Percentiles rank a stretch among this genome's conserved stretches.
These are phyloP conservation scores for Ilyonectria destructans DNA, from an alignment of 2,329 filamentous ascomycete species.

Conservation along the genomic window DNA sequence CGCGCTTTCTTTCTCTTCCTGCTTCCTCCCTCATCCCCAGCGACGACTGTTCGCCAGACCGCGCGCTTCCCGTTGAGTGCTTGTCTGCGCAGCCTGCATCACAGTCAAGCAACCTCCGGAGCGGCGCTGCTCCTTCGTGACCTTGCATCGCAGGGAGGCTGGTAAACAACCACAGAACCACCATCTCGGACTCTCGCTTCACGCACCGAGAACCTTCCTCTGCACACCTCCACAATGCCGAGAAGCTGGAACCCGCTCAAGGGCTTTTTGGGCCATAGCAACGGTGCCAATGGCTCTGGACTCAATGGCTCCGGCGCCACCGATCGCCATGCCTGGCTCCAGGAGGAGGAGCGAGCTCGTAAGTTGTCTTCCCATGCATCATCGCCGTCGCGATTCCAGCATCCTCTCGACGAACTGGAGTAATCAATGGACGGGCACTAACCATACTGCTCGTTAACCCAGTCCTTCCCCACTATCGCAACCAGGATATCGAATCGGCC, in stretches of 20 bases:
- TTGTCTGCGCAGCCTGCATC: neutral
- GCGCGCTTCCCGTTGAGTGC: neutral
- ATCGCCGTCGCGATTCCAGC: no score
- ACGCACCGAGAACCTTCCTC: constrained; percentile 24
- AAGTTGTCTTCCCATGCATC: constrained; percentile 43
- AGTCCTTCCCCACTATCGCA: constrained; percentile 79
- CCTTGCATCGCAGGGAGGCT: neutral
- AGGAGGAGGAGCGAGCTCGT: constrained; percentile 64
- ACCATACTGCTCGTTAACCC: constrained; percentile 17
- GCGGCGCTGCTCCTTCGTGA: neutral
- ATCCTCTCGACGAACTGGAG: neutral
- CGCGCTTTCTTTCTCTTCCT: constrained; percentile 1
- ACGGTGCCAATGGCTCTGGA: constrained; percentile 40
- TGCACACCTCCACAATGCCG: constrained; percentile 38
- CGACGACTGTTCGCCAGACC: no score
- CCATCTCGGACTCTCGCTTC: neutral
- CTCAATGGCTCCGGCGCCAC: constrained; percentile 38
- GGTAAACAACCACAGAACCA: constrained; percentile 1
- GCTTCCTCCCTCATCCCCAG: neutral
- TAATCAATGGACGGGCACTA: neutral
- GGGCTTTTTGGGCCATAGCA: constrained; percentile 49
- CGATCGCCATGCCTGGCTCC: constrained; percentile 55
- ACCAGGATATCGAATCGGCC: constrained; percentile 74
- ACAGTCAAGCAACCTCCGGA: neutral
- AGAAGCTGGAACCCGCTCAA: constrained; percentile 52